Percentiles rank a stretch among this genome's conserved stretches.
These are phyloP conservation scores for Thelonectria olida DNA, from an alignment of 2,329 filamentous ascomycete genomes.

Conservation along the genomic window DNA sequence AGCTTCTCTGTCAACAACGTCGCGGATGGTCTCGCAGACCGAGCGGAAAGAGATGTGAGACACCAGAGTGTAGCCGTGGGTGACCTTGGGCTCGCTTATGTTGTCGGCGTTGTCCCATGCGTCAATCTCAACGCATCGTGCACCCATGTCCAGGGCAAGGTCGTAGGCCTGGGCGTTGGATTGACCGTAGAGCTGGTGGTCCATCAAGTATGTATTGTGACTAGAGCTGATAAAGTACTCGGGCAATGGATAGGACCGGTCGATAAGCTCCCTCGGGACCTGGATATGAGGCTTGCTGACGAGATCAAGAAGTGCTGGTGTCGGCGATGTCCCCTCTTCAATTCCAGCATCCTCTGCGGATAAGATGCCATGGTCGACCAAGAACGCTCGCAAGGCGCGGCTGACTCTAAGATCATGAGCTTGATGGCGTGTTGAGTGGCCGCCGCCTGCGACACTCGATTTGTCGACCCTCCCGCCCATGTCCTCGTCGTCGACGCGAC, in stretches of 20 bases:
- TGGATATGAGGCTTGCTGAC: constrained; percentile 66
- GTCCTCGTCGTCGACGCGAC: constrained; percentile 45
- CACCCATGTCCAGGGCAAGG: constrained; percentile 68
- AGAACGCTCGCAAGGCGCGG: constrained; percentile 63
- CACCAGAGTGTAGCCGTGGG: constrained; percentile 74
- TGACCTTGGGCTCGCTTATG: constrained; percentile 72
- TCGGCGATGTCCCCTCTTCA: constrained; percentile 49
- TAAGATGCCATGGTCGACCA: constrained; percentile 63
- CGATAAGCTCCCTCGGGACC: constrained; percentile 63
- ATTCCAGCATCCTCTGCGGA: constrained; percentile 57
- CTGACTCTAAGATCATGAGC: constrained; percentile 68
- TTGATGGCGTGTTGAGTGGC: constrained; percentile 60
- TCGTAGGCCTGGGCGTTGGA: constrained; percentile 72
- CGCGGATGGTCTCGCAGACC: constrained; percentile 72
- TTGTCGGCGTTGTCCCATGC: constrained; percentile 74
- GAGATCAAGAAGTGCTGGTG: constrained; percentile 57
- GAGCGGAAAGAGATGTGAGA: constrained; percentile 71
- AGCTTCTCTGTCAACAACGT: constrained; percentile 68
- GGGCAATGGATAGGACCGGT: constrained; percentile 68
- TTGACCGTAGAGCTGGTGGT: constrained; percentile 73
- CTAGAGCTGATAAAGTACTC: constrained; percentile 79
- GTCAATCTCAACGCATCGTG: constrained; percentile 78
- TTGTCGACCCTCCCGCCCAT: constrained; percentile 44
- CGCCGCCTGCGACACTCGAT: constrained; percentile 66
- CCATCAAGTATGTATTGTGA: constrained; percentile 78